Percentiles rank a stretch among this genome's conserved stretches.
Evolutionary conservation across 495 filamentous ascomycete genomes (phyloP).

Genomic region (Tuber calosporum): DNA sequence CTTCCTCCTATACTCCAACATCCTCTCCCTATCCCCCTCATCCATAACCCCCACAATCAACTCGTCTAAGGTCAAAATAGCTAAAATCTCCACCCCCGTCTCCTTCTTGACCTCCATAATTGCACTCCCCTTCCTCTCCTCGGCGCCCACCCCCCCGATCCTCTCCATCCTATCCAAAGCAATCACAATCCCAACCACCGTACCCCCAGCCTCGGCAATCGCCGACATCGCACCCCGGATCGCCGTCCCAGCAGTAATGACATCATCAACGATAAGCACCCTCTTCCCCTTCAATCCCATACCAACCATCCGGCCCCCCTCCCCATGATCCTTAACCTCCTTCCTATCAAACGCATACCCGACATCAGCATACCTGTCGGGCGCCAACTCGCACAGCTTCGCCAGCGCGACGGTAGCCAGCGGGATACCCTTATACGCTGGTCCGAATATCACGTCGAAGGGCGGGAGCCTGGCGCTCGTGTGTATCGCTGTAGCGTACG

Average conservation of each 20-base stretch:
- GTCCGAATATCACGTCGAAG: slow-evolving; percentile 71
- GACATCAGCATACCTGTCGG: slow-evolving; percentile 49
- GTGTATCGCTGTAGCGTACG: slow-evolving; percentile 69
- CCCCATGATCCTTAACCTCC: slow-evolving; percentile 88
- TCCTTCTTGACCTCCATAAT: slow-evolving; percentile 74
- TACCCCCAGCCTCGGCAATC: slow-evolving; percentile 71
- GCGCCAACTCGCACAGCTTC: slow-evolving; percentile 60
- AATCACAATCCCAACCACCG: slow-evolving; percentile 74
- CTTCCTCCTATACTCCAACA: slow-evolving; percentile 71
- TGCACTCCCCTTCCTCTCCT: slow-evolving; percentile 54
- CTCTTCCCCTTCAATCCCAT: slow-evolving; percentile 72
- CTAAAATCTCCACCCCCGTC: slow-evolving; percentile 51
- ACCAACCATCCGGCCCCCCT: slow-evolving; percentile 86
- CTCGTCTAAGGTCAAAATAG: slow-evolving; percentile 63
- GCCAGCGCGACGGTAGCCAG: slow-evolving; percentile 66
- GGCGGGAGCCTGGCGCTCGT: slow-evolving; percentile 43
- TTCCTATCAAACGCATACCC: slow-evolving; percentile 91
- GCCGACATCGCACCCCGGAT: slow-evolving; percentile 83
- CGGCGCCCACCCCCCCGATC: slow-evolving; percentile 50
- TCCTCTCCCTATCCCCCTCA: slow-evolving; percentile 57
- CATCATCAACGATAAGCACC: slow-evolving; percentile 88
- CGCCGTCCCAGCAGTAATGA: slow-evolving; percentile 89
- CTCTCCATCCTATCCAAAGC: slow-evolving; percentile 84
- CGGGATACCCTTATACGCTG: slow-evolving; percentile 93
- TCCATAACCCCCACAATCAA: slow-evolving; percentile 61